Base-by-base conservation (phyloP, 2,329 filamentous ascomycete genomes). In the Colletotrichum graminicola region DNA sequence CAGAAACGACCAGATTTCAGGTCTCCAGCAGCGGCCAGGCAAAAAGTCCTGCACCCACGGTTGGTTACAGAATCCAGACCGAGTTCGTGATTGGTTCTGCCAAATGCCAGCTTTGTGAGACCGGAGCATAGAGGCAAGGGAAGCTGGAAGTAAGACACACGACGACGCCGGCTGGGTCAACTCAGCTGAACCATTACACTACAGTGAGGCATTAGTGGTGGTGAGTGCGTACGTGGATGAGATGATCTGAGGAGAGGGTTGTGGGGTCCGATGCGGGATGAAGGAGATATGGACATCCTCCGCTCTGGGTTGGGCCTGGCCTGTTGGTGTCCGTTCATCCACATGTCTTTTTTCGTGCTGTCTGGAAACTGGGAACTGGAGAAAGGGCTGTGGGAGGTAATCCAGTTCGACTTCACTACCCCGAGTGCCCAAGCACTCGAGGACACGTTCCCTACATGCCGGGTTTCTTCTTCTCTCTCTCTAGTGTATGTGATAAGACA, bases 361-460 rank as follows among this genome's bases (percentile, higher is more conserved):
- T 43, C 56, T 71, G 63, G 62, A 26, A 66, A 61, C 64, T 45
- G 62, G 62, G 47, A 56, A 59, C 43, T 67, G 64, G 54, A 51
- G 51, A 52, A 52, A 67, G 36, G 29, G 4, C n/a, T 67, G 68
- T 67, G 68, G 59, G 45, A 18, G 68, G 52, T 32, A 39, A 36
- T 36, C 21, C 54, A 56, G 36, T 29, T 59, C 59, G 45, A 23
- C 56, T 36, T 67, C 67, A 54, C 63, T 71, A 62, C 68, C 68
- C 67, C 67, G 67, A 43, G 41, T 43, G 16, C 41, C 67, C 67
- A 71, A 71, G 57, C 14, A 57, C 41, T 67, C 59, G 64, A 71
- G 68, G 68, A 71, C 68, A 71, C 68, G 68, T 71, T 71, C 68
- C 63, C 51, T 43, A 34, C 59, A 56, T 61, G 60, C 62, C 56